Percentiles rank a stretch among this genome's conserved stretches.
Evolutionary conservation across 1,139 yeast genomes (phyloP).

Genomic region (Blastobotrys petasosporus): DNA sequence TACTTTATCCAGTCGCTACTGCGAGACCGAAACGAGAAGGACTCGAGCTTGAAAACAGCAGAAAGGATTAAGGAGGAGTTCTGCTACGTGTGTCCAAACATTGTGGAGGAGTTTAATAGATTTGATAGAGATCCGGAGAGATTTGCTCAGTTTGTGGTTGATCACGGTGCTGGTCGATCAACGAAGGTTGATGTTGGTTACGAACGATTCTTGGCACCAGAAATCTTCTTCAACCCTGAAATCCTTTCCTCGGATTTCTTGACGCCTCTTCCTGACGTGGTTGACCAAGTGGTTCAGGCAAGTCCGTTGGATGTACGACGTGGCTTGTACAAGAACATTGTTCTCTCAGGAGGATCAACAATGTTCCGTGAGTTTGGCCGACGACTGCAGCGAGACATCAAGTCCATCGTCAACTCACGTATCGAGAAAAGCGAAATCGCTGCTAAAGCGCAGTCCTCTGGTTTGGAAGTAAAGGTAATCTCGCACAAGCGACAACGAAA

Average conservation of each 20-base stretch:
- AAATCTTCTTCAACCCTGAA: slow-evolving; percentile 96
- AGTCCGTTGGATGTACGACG: slow-evolving; percentile 98
- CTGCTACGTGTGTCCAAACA: slow-evolving; percentile 96
- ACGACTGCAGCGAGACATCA: slow-evolving; percentile 92
- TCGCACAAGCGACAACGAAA: slow-evolving; percentile 96
- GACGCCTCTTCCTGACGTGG: slow-evolving; percentile 92
- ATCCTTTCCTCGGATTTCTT: slow-evolving; percentile 91
- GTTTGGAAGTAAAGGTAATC: slow-evolving; percentile 95
- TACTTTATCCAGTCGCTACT: slow-evolving; percentile 84
- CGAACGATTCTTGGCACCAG: slow-evolving; percentile 96
- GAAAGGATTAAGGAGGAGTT: slow-evolving; percentile 94
- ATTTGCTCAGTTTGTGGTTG: slow-evolving; percentile 89
- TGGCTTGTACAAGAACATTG: slow-evolving; percentile 91
- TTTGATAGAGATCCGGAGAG: slow-evolving; percentile 92
- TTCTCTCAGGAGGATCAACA: slow-evolving; percentile 83
- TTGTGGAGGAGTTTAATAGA: slow-evolving; percentile 90
- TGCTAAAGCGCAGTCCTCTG: slow-evolving; percentile 77
- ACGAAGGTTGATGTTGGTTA: slow-evolving; percentile 88
- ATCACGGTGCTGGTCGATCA: slow-evolving; percentile 61
- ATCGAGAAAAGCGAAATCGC: slow-evolving; percentile 72
- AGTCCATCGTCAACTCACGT: slow-evolving; percentile 80
- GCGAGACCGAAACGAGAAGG: slow-evolving; percentile 95
- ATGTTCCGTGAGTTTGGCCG: slow-evolving; percentile 98
- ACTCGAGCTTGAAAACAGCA: slow-evolving; percentile 90
- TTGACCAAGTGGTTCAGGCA: slow-evolving; percentile 89